A percentile compares a stretch with the other conserved stretches of the same genome.
Conservation (phyloP, 78 protist genomes). For the Blattamonas nauphoetae region DNA sequence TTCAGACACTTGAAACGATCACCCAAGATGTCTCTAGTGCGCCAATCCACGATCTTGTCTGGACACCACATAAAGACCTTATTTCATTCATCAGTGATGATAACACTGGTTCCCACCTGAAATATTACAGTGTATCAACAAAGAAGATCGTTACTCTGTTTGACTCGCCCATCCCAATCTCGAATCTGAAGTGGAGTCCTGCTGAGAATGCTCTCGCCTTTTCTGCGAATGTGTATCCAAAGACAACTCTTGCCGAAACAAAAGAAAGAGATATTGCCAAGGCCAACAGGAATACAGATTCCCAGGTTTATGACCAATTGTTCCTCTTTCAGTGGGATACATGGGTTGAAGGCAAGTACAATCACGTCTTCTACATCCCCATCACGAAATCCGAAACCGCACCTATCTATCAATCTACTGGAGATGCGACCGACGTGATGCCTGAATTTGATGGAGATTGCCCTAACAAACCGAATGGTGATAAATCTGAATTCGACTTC, state of each 20-base stretch:
- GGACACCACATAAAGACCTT: background rate
- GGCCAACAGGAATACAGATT: background rate
- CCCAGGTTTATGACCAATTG: background rate
- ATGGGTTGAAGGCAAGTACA: background rate
- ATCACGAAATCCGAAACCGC: background rate
- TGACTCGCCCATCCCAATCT: background rate
- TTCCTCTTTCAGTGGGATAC: background rate
- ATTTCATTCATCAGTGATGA: background rate
- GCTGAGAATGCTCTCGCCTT: background rate
- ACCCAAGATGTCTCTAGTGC: background rate
- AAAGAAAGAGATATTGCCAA: background rate
- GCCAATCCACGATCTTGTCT: background rate
- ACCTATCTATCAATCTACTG: background rate
- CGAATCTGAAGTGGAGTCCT: background rate
- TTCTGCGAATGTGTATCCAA: background rate
- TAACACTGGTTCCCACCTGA: background rate
- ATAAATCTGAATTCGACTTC: background rate
- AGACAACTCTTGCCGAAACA: background rate
- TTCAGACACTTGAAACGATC: background rate
- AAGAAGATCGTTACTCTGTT: background rate
- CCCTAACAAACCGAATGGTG: background rate
- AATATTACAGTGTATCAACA: background rate
- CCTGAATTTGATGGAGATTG: background rate
- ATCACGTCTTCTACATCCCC: background rate
- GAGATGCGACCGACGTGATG: background rate